Evolutionary conservation across 805 yeast species (phyloP), one percentile per base, ranked within the genome.

Genomic region (Cyberlindnera maclurae): DNA sequence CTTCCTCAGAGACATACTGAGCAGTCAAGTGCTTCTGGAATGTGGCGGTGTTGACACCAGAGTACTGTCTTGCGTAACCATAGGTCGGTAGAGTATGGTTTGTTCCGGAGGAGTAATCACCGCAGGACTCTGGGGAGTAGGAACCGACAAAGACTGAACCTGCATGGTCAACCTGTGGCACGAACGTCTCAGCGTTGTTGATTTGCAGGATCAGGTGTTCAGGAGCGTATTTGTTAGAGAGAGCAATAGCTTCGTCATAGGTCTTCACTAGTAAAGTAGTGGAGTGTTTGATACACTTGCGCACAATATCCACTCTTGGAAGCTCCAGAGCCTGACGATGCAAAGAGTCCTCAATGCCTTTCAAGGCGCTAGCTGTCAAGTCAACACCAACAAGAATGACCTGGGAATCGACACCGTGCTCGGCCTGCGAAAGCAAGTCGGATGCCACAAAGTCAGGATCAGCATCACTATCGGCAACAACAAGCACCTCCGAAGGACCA

Each of bases 81-180:
- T 93, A 93, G 0, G 99, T 93, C 42, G 99, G 99, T 53, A 93
- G 73, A 0, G 99, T 93, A 67, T 93, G 99, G 71, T 93, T 93
- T 5, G 99, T 93, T 60, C 99, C 99, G 44, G 89, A 77, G 0
- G 97, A 89, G 67, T 93, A 93, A 66, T 93, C 99, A 57, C 99
- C 99, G 62, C 97, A 89, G 3, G 95, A 83, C 62, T 93, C 99
- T 36, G 99, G 98, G 2, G 96, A 84, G 61, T 83, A 84, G 4
- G 90, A 82, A 33, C 99, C 99, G 40, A 93, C 97, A 56, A 93
- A 93, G 17, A 93, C 93, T 26, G 95, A 82, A 29, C 99, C 98
- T 5, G 99, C 99, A 59, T 93, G 81, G 46, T 84, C 82, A 27
- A 93, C 89, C 47, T 72, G 64, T 24, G 74, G 70, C 31, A 93